A percentile compares a stretch with the other conserved stretches of the same genome.
These are phyloP conservation scores for Gossypium sturtianum DNA, from an alignment of 345 rosid genomes.

Conservation along the genomic window DNA sequence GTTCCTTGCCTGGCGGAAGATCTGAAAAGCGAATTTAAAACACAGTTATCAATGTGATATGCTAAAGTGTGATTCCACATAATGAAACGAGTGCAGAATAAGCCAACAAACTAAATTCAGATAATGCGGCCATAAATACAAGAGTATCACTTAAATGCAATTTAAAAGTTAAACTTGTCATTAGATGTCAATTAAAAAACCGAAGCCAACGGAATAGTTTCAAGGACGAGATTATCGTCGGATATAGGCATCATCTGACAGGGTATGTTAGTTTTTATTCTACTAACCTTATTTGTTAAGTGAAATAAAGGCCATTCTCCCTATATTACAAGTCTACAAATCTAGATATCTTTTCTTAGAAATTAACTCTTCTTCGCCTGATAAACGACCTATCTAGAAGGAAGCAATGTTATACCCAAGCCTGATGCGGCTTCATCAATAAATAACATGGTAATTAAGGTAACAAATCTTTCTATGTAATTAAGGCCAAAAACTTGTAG, in stretches of 20 bases:
- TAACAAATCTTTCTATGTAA: neutral
- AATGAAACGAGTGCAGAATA: neutral
- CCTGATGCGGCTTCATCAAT: neutral
- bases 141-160: neutral
- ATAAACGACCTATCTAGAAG: neutral
- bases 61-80: neutral
- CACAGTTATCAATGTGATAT: neutral
- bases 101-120: slow-evolving; percentile 2
- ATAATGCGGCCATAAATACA: neutral
- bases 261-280: neutral
- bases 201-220: neutral
- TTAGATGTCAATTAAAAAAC: neutral
- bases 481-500: neutral
- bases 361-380: neutral
- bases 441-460: neutral
- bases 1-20: slow-evolving; percentile 71
- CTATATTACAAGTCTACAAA: neutral
- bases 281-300: neutral
- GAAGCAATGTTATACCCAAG: neutral
- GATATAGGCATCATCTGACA: neutral
- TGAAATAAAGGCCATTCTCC: neutral
- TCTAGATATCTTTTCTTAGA: neutral
- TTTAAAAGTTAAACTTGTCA: neutral
- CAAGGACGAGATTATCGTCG: neutral
- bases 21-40: slow-evolving; percentile 36